Conservation (phyloP, 1,139 yeast genomes). For the Yamadazyma songkhlaensis region DNA sequence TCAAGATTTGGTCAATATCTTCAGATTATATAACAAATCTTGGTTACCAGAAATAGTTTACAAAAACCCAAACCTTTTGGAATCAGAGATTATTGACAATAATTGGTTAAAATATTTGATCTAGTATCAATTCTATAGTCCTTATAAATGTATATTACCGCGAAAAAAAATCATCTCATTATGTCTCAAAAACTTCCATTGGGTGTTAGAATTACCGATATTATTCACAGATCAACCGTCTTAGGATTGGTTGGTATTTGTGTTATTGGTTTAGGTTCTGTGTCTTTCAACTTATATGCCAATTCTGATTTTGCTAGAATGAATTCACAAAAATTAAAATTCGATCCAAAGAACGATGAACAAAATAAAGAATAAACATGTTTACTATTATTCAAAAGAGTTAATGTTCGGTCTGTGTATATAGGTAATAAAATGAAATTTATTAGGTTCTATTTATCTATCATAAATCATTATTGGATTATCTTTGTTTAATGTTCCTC, state of each 20-base stretch:
- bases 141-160: background rate
- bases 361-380: constrained; percentile 1
- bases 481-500: background rate
- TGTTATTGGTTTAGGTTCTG: constrained; percentile 52
- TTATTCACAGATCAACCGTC: constrained; percentile 79
- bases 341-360: constrained; percentile 15
- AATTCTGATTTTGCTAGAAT: constrained; percentile 48
- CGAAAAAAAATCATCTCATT: constrained; percentile 2
- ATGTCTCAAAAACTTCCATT: constrained; percentile 40
- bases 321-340: constrained; percentile 42
- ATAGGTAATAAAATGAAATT: constrained; percentile 1
- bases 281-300: constrained; percentile 59
- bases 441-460: background rate
- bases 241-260: constrained; percentile 67
- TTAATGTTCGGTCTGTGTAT: background rate
- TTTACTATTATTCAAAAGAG: no score
- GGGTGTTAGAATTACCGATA: constrained; percentile 64
- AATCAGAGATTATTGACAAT: constrained; percentile 30
- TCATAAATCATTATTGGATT: background rate
- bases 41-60: constrained; percentile 45
- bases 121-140: constrained; percentile 11
- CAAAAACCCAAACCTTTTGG: constrained; percentile 42
- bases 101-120: constrained; percentile 42
- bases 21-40: constrained; percentile 35
- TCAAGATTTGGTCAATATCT: constrained; percentile 27